Base-by-base conservation (phyloP, 108 stramenopile species). In the Stephanodiscus triporus region DNA sequence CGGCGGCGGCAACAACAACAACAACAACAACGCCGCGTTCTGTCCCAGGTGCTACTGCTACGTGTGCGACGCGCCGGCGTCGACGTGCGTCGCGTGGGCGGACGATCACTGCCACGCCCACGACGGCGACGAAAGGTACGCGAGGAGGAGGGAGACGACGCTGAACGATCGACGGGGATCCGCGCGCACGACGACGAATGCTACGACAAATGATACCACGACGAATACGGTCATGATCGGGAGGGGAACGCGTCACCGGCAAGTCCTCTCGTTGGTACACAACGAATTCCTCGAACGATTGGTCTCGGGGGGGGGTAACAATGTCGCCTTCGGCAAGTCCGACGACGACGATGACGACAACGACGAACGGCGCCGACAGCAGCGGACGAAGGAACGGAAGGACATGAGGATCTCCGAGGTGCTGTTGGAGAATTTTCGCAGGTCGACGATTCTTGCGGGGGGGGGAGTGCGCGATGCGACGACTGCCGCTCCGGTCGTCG, bases 1-100 rank as follows among this genome's bases (percentile, higher is more conserved):
- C 43, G 8, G 43, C 26, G 17, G 22, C 43, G 20, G 1, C 36
- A 53, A 8, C 34, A 58, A 37, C 61, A 32, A n/a, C 32, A 72
- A 66, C 7, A 47, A 26, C 0, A 43, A 47, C 36, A 73, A 82
- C 48, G 48, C 23, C 17, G 69, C 69, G 58, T 72, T 68, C 42
- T 92, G 91, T 63, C 42, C 42, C 10, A 92, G 89, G n/a, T 92
- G 91, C 78, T 88, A 82, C 58, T 92, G 91, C 57, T 69, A 66
- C 67, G 59, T 85, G 1, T 92, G 91, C 66, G 83, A 92, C 49
- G 68, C 72, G 42, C 81, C 68, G 0, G 87, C 80, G 1, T 50
- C 56, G 4, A 42, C 85, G 16, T 92, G 91, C 65, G 27, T 7
- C 0, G 17, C 65, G 6, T 92, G 91, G 91, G 36, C 80, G 29